Evolutionary conservation across 352 stramenopile genomes (phyloP).

Genomic region (Pythium monospermum): DNA sequence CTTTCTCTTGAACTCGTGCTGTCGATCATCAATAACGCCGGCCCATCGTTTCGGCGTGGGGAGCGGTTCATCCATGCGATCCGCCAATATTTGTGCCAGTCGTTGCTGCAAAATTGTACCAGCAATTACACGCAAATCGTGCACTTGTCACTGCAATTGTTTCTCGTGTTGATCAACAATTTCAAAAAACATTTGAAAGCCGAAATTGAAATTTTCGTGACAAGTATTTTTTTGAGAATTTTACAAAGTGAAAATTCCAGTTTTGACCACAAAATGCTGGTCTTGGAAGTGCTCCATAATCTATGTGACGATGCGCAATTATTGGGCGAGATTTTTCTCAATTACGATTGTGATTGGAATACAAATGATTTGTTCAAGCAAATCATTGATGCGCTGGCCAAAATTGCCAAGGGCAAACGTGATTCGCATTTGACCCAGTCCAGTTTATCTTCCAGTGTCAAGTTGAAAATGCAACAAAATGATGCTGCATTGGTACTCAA

Average conservation of each 20-base stretch:
- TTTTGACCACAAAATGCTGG: slow-evolving; percentile 97
- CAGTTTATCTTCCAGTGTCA: slow-evolving; percentile 52
- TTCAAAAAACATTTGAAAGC: slow-evolving; percentile 95
- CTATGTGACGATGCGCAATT: slow-evolving; percentile 94
- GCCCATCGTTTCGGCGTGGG: slow-evolving; percentile 90
- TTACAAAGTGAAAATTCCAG: slow-evolving; percentile 96
- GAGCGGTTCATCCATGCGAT: slow-evolving; percentile 98
- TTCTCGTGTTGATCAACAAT: slow-evolving; percentile 93
- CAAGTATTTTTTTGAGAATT: slow-evolving; percentile 97
- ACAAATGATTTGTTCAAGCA: slow-evolving; percentile 97
- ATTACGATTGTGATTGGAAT: slow-evolving; percentile 99
- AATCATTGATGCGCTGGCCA: slow-evolving; percentile 95
- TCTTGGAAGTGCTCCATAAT: slow-evolving; percentile 95
- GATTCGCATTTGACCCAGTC: slow-evolving; percentile 49
- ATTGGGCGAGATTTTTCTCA: slow-evolving; percentile 98
- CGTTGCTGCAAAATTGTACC: slow-evolving; percentile 98
- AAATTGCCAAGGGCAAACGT: slow-evolving; percentile 91
- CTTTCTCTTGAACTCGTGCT: slow-evolving; percentile 96
- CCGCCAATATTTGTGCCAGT: slow-evolving; percentile 95
- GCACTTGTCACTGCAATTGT: slow-evolving; percentile 96
- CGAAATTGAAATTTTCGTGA: slow-evolving; percentile 99
- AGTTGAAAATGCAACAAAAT: slow-evolving; percentile 66
- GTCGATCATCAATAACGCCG: slow-evolving; percentile 96
- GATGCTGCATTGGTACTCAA: slow-evolving; percentile 74
- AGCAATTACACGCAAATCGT: slow-evolving; percentile 95